A percentile compares a stretch with the other conserved stretches of the same genome.
These are phyloP conservation scores for Pilatotrama ljubarskyi DNA, from an alignment of 768 basidiomycete species.

Conservation along the genomic window DNA sequence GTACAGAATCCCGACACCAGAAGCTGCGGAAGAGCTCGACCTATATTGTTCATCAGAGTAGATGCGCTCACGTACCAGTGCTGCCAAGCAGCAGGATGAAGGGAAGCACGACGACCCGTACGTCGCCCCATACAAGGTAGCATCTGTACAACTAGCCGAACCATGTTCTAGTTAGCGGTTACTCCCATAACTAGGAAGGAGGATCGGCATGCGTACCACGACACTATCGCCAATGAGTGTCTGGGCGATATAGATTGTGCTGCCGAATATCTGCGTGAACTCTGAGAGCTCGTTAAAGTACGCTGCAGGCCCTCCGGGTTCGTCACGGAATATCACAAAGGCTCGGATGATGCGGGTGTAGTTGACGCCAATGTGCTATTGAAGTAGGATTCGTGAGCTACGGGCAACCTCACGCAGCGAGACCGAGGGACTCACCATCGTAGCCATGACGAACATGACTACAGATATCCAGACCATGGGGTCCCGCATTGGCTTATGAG, in stretches of 20 bases:
- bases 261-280: slow-evolving; percentile 40
- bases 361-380: slow-evolving; percentile 40
- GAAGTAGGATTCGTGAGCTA: neutral
- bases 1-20: slow-evolving; percentile 33
- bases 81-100: slow-evolving; percentile 33
- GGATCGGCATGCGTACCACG: neutral
- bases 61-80: slow-evolving; percentile 26
- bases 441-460: slow-evolving; percentile 33
- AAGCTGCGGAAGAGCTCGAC: slow-evolving; percentile 19
- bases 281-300: slow-evolving; percentile 38
- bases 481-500: neutral
- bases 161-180: no score
- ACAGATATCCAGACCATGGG: slow-evolving; percentile 5
- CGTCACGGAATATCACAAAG: slow-evolving; percentile 33
- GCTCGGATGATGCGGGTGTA: slow-evolving; percentile 38
- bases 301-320: slow-evolving; percentile 25
- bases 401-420: slow-evolving; percentile 30
- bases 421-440: slow-evolving; percentile 36
- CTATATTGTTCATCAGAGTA: neutral
- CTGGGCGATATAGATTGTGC: slow-evolving; percentile 38
- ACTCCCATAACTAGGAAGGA: neutral
- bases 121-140: slow-evolving; percentile 16
- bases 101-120: slow-evolving; percentile 29
- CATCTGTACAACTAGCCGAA: neutral
- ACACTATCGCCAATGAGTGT: slow-evolving; percentile 38